Percentiles rank a stretch among this genome's conserved stretches.
These are phyloP conservation scores for Colletotrichum sojae DNA, from an alignment of 2,329 filamentous ascomycete genomes.

Conservation along the genomic window DNA sequence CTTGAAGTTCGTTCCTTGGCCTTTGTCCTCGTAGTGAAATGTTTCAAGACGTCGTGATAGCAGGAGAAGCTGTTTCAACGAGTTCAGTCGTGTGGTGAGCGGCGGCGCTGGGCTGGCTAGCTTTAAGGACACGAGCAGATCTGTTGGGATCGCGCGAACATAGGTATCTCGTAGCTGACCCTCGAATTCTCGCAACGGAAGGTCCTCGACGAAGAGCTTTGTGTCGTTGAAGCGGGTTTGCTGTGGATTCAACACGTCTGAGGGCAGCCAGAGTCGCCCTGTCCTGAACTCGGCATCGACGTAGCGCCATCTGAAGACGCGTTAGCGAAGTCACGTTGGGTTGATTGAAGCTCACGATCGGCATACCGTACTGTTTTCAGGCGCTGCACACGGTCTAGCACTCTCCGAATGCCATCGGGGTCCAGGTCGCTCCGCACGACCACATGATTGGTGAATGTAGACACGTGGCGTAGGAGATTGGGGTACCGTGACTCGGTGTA, in stretches of 20 bases:
- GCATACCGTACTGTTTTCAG: conserved; percentile 58
- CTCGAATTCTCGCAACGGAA: conserved; percentile 57
- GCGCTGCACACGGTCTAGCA: conserved; percentile 53
- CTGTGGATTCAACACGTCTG: conserved; percentile 53
- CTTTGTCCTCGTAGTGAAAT: conserved; percentile 60
- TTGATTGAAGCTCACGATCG: not conserved
- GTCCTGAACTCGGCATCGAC: conserved; percentile 48
- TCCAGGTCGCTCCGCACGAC: conserved; percentile 57
- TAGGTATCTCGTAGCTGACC: conserved; percentile 53
- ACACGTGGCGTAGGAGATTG: conserved; percentile 52
- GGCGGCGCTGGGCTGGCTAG: conserved; percentile 56
- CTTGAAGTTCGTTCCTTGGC: conserved; percentile 60
- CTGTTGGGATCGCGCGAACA: conserved; percentile 55
- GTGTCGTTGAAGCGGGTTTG: conserved; percentile 48
- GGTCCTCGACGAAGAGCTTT: conserved; percentile 56
- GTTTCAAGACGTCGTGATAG: conserved; percentile 52
- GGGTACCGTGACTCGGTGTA: conserved; percentile 52
- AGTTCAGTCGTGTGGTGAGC: conserved; percentile 56
- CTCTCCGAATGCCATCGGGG: conserved; percentile 50
- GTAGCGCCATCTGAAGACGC: conserved; percentile 56
- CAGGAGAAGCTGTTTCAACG: conserved; percentile 60
- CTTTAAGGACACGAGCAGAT: conserved; percentile 56
- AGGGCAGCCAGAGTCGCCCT: conserved; percentile 53
- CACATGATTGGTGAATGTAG: conserved; percentile 57
- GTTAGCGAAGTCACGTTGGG: no score